These are phyloP conservation scores for Prunus mume DNA, from an alignment of 306 rosid genomes.

Conservation along the genomic window DNA sequence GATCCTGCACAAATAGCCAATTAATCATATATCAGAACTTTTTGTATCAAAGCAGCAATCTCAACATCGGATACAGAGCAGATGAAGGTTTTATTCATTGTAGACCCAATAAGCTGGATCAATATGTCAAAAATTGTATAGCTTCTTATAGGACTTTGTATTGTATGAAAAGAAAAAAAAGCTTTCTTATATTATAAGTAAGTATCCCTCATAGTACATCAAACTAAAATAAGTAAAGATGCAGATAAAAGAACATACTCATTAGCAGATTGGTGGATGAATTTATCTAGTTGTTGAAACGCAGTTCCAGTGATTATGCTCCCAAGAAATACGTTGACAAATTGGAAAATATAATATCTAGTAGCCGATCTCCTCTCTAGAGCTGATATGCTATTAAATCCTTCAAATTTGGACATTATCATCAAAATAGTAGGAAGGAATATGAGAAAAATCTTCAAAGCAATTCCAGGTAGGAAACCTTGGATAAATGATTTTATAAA, in stretches of 20 bases:
- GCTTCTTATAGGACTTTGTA: not conserved
- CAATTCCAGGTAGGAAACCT: slow-evolving; percentile 98
- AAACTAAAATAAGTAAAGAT: not conserved
- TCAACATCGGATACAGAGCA: not conserved
- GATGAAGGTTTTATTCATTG: not conserved
- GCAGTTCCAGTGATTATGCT: slow-evolving; percentile 98
- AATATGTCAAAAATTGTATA: not conserved
- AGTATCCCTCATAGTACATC: not conserved
- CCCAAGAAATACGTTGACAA: slow-evolving; percentile 89
- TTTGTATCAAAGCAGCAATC: not conserved
- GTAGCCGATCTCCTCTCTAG: slow-evolving; percentile 88
- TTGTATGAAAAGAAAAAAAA: not conserved
- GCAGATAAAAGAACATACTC: slow-evolving; percentile 51
- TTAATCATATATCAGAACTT: not conserved
- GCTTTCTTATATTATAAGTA: not conserved
- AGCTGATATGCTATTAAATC: slow-evolving; percentile 61
- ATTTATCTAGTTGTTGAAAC: slow-evolving; percentile 80
- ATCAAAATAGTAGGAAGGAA: slow-evolving; percentile 83
- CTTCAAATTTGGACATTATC: slow-evolving; percentile 95
- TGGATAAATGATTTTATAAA: slow-evolving; percentile 73
- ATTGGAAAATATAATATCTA: slow-evolving; percentile 83
- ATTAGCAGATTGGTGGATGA: slow-evolving; percentile 83
- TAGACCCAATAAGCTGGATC: not conserved
- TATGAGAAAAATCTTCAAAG: slow-evolving; percentile 84
- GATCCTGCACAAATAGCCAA: slow-evolving; percentile 52